Evolutionary conservation across 352 stramenopile genomes (phyloP).

Genomic region (Phytopythium delawarense): DNA sequence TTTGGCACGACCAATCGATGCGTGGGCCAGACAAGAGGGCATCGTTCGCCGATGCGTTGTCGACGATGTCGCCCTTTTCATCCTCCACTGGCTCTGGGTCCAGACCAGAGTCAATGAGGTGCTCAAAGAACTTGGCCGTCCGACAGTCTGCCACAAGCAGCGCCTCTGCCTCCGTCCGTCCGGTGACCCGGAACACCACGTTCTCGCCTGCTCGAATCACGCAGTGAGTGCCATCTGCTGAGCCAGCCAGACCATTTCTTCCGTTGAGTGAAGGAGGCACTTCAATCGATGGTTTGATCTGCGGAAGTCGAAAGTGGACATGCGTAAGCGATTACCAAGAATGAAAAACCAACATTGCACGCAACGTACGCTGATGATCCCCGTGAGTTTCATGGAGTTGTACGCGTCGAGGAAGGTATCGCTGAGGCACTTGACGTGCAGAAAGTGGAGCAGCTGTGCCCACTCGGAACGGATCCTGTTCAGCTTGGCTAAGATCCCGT

Average conservation of each 20-base stretch:
- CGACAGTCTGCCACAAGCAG: constrained; percentile 41
- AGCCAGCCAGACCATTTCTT: background rate
- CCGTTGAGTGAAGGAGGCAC: constrained; percentile 13
- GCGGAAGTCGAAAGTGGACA: constrained; percentile 5
- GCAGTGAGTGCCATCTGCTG: constrained; percentile 17
- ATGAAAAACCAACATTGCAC: background rate
- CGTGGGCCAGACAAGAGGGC: background rate
- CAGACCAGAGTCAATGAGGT: constrained; percentile 68
- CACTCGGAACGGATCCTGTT: constrained; percentile 47
- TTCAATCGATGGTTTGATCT: constrained; percentile 45
- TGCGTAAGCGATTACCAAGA: background rate
- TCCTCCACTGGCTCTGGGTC: constrained; percentile 37
- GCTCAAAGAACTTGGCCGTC: constrained; percentile 55
- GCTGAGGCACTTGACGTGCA: constrained; percentile 56
- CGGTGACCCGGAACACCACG: constrained; percentile 45
- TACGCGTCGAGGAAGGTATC: constrained; percentile 56
- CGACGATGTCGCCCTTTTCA: constrained; percentile 32
- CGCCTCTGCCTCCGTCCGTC: constrained; percentile 44
- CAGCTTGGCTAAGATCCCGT: constrained; percentile 51
- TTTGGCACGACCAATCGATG: constrained; percentile 46
- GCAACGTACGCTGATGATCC: constrained; percentile 56
- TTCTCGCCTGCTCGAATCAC: constrained; percentile 40
- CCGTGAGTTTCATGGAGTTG: constrained; percentile 51
- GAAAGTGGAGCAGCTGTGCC: constrained; percentile 68
- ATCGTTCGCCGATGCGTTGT: constrained; percentile 15